Base-by-base conservation (phyloP, 306 rosid species). In the Astragalus membranaceus region DNA sequence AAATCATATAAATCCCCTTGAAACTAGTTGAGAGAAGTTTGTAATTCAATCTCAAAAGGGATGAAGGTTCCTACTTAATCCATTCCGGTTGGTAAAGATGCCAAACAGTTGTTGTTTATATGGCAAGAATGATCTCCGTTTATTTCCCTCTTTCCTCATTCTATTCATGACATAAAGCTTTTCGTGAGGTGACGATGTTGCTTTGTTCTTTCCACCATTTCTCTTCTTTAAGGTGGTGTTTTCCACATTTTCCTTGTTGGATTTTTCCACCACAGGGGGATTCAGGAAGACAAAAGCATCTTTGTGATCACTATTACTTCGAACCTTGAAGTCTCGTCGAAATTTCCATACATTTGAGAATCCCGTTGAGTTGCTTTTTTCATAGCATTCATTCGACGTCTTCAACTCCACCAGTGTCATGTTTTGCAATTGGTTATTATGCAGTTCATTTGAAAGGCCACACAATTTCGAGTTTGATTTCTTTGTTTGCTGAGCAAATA, bases 141-240 rank as follows among this genome's bases (percentile, higher is more conserved):
- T n/a, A n/a, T n/a, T n/a, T n/a, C n/a, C n/a, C n/a, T 83, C 90
- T 44, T 29, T 86, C 74, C 68, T 78, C 23, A 78, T 82, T 69
- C 83, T 81, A 12, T 75, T 83, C 65, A 39, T 75, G 48, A 82
- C 63, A 72, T 89, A 87, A 17, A 74, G 83, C 50, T 53, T 82
- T 64, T 83, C 87, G 70, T 87, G 96, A n/a, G n/a, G n/a, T n/a
- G 79, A 79, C 10, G 82, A n/a, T n/a, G n/a, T n/a, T n/a, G n/a
- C n/a, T n/a, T n/a, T n/a, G n/a, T n/a, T n/a, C n/a, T n/a, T n/a
- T n/a, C n/a, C n/a, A n/a, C n/a, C n/a, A n/a, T n/a, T n/a, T n/a
- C n/a, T n/a, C n/a, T n/a, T n/a, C n/a, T n/a, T n/a, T n/a, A n/a
- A n/a, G n/a, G n/a, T 10, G 11, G 1, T 1, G 5, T 9, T 52